Evolutionary conservation across 352 stramenopile species (phyloP).

Genomic region (Phytopythium mirpurense): DNA sequence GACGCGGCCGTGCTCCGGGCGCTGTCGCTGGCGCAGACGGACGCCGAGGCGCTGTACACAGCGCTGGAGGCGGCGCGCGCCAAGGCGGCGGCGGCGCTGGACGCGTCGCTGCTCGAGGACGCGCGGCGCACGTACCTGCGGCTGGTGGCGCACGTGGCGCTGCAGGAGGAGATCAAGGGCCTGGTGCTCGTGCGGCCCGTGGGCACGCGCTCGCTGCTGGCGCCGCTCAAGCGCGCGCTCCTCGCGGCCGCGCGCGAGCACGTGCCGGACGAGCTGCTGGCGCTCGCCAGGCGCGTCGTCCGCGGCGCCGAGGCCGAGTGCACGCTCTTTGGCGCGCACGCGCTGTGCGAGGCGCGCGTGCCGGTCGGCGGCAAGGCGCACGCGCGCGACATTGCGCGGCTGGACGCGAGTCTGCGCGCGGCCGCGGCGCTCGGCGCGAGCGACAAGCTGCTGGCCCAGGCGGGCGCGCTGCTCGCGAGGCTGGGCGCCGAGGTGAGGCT

Average conservation of each 20-base stretch:
- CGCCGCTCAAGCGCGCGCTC: constrained; percentile 54
- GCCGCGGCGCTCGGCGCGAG: constrained; percentile 41
- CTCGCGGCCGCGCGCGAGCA: constrained; percentile 37
- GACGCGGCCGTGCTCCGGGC: constrained; percentile 36
- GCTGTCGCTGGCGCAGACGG: constrained; percentile 53
- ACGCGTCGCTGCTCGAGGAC: constrained; percentile 41
- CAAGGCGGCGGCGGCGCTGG: constrained; percentile 34
- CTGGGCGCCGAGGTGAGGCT: constrained; percentile 66
- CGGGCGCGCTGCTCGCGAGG: constrained; percentile 38
- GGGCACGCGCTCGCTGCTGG: constrained; percentile 60
- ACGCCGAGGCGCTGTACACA: constrained; percentile 75
- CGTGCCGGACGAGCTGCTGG: constrained; percentile 49
- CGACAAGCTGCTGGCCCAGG: constrained; percentile 47
- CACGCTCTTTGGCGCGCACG: constrained; percentile 72
- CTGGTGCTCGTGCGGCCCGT: constrained; percentile 64
- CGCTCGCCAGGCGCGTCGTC: constrained; percentile 55
- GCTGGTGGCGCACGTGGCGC: constrained; percentile 56
- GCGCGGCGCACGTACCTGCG: constrained; percentile 63
- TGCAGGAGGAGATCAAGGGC: constrained; percentile 79
- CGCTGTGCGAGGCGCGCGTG: constrained; percentile 54
- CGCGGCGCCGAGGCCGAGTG: constrained; percentile 73
- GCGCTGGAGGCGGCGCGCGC: constrained; percentile 55
- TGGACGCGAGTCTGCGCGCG: constrained; percentile 58
- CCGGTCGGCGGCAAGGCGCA: constrained; percentile 46
- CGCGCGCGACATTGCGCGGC: constrained; percentile 45